Evolutionary conservation across 2,329 filamentous ascomycete genomes (phyloP).

Genomic region (Fusarium musae): DNA sequence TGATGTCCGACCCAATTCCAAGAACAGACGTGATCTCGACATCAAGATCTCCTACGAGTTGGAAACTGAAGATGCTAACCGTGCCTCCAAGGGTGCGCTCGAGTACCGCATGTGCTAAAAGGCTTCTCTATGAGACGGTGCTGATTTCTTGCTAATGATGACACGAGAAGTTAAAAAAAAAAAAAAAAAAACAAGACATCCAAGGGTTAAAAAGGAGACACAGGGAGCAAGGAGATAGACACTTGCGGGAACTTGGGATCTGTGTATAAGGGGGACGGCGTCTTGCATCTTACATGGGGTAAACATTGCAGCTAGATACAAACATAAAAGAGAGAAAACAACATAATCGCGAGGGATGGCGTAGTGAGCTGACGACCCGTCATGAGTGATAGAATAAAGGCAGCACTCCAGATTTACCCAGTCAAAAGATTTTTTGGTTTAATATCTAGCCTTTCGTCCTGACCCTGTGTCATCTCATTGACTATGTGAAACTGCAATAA

Average conservation of each 20-base stretch:
- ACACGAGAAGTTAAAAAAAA: conserved; percentile 34
- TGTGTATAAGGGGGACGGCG: conserved; percentile 42
- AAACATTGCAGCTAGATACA: conserved; percentile 38
- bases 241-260: conserved; percentile 32
- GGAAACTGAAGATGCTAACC: conserved; percentile 77
- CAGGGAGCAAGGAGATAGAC: conserved; percentile 23
- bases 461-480: background rate
- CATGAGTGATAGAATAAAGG: conserved; percentile 45
- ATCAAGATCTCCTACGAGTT: conserved; percentile 88
- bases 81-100: conserved; percentile 75
- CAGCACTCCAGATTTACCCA: conserved; percentile 44
- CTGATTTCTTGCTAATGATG: conserved; percentile 41
- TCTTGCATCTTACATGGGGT: conserved; percentile 42
- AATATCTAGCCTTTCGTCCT: conserved; percentile 3
- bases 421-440: conserved; percentile 45
- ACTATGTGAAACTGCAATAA: background rate
- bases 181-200: background rate
- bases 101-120: conserved; percentile 81
- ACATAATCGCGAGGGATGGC: conserved; percentile 29
- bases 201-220: conserved; percentile 2
- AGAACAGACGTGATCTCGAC: conserved; percentile 95
- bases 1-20: conserved; percentile 87
- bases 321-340: conserved; percentile 25
- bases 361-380: conserved; percentile 43
- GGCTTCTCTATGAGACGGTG: background rate